A percentile compares a stretch with the other conserved stretches of the same genome.
Evolutionary conservation across 495 filamentous ascomycete genomes (phyloP).

Genomic region (Penicillium coffeae): DNA sequence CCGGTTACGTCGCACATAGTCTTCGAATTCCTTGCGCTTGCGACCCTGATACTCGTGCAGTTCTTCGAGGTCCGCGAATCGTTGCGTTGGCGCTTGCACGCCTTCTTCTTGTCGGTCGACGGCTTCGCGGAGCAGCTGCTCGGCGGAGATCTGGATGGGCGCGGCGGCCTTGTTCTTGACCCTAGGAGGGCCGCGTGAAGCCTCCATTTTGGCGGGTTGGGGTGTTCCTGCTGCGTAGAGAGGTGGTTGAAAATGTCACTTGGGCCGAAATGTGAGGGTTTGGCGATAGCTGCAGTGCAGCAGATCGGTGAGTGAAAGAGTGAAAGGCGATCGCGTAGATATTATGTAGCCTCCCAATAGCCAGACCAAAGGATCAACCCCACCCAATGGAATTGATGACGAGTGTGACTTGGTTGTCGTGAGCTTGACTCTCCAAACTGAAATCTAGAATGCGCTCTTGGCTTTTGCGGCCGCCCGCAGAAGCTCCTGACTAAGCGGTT

Average conservation of each 20-base stretch:
- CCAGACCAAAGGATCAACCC: neutral
- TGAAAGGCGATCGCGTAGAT: neutral
- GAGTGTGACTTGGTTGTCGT: neutral
- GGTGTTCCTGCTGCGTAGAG: neutral
- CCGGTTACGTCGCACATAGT: conserved; percentile 93
- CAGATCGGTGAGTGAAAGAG: neutral
- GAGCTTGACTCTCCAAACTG: neutral
- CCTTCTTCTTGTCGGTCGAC: conserved; percentile 93
- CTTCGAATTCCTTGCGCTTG: conserved; percentile 94
- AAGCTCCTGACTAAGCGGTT: conserved; percentile 19
- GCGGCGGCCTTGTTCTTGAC: conserved; percentile 98
- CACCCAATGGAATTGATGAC: neutral
- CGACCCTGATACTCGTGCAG: conserved; percentile 95
- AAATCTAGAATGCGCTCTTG: conserved; percentile 17
- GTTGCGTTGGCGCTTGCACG: conserved; percentile 86
- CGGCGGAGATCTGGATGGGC: conserved; percentile 85
- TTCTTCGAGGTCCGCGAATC: conserved; percentile 95
- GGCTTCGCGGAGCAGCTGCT: conserved; percentile 95
- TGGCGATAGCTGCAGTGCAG: neutral
- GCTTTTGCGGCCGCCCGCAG: conserved; percentile 19
- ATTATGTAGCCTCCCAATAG: neutral
- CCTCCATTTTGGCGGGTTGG: conserved; percentile 64
- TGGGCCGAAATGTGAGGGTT: neutral
- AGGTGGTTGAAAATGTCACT: neutral
- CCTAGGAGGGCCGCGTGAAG: conserved; percentile 85